Evolutionary conservation across 331 rosid species (phyloP).

Genomic region (Phaseolus coccineus): DNA sequence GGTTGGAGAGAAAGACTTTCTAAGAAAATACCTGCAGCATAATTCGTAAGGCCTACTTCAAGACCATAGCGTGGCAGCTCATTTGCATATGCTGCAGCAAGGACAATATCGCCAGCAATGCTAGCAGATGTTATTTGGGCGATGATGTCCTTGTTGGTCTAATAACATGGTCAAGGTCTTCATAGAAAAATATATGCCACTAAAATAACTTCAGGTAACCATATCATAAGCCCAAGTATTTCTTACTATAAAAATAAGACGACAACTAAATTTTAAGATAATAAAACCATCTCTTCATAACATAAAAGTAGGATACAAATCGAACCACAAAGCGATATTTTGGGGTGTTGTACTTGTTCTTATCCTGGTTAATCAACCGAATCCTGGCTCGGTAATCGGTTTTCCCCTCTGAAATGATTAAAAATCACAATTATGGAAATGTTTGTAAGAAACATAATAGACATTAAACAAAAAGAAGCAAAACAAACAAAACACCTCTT

Average conservation of each 20-base stretch:
- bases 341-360: too few species aligned
- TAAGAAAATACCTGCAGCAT: slow-evolving; percentile 79
- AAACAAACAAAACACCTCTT: slow-evolving; percentile 51
- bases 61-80: slow-evolving; percentile 84
- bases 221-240: too few species aligned
- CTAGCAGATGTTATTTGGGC: slow-evolving; percentile 85
- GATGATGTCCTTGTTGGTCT: slow-evolving; percentile 80
- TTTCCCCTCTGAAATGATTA: slow-evolving; percentile 70
- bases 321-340: too few species aligned
- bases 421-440: neutral
- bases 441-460: too few species aligned
- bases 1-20: neutral
- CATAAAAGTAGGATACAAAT: slow-evolving; percentile 66
- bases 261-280: neutral
- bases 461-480: neutral
- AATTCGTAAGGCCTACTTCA: slow-evolving; percentile 89
- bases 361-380: slow-evolving; percentile 49
- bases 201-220: neutral
- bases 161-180: slow-evolving; percentile 48
- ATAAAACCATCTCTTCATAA: neutral
- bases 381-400: slow-evolving; percentile 91
- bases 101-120: slow-evolving; percentile 84
- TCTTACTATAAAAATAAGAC: neutral
- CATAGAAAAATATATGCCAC: neutral
- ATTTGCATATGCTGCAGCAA: slow-evolving; percentile 83